These are phyloP conservation scores for Cordyceps fumosorosea DNA, from an alignment of 2,329 filamentous ascomycete genomes.

Conservation along the genomic window DNA sequence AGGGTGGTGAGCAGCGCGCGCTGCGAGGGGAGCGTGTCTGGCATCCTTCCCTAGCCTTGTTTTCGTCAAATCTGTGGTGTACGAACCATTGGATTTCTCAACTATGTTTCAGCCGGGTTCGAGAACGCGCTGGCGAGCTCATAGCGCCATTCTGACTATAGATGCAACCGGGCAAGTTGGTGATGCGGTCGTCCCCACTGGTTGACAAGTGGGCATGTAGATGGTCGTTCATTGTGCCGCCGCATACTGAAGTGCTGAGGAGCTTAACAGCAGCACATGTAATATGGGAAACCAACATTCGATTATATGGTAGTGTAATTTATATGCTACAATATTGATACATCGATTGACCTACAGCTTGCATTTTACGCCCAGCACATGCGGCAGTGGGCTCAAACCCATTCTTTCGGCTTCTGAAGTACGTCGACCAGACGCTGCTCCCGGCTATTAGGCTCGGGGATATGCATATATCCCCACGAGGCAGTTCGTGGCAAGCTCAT, in stretches of 20 bases:
- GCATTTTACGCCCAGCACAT: not conserved
- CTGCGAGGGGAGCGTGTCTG: constrained; percentile 26
- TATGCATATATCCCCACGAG: constrained; percentile 93
- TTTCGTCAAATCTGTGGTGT: not conserved
- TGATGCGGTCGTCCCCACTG: not conserved
- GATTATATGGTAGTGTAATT: not conserved
- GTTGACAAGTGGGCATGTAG: not conserved
- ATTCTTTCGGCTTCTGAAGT: constrained; percentile 57
- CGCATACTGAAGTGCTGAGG: not conserved
- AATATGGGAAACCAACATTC: not conserved
- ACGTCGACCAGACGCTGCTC: constrained; percentile 79
- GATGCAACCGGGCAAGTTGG: not conserved
- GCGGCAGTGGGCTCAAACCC: constrained; percentile 41
- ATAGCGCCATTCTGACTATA: not conserved
- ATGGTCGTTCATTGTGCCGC: not conserved
- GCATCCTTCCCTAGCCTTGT: constrained; percentile 10
- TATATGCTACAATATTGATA: constrained; percentile 8
- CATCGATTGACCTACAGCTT: not conserved
- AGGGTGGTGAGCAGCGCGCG: constrained; percentile 43
- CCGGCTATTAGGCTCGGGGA: constrained; percentile 64
- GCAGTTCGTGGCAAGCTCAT: constrained; percentile 95
- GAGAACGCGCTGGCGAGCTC: not conserved
- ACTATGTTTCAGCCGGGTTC: not conserved
- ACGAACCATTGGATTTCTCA: not conserved
- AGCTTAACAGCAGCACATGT: not conserved